A percentile compares a stretch with the other conserved stretches of the same genome.
These are phyloP conservation scores for Monilinia fructicola DNA, from an alignment of 2,329 filamentous ascomycete genomes.

Conservation along the genomic window DNA sequence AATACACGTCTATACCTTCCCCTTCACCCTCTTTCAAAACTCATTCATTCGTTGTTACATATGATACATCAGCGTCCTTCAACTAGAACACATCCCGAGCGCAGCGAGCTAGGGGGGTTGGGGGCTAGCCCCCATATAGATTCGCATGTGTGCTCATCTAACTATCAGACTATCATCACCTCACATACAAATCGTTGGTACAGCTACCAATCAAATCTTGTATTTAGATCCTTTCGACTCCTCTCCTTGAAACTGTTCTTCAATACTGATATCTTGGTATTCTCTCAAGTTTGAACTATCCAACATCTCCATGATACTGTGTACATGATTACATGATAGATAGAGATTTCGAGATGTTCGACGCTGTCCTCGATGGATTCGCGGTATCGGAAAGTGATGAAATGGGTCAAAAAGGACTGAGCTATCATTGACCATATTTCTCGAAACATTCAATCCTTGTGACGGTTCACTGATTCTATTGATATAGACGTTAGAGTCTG, in stretches of 20 bases:
- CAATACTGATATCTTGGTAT: no score
- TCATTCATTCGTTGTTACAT: no score
- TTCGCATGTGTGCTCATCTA: no score
- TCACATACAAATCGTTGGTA: neutral
- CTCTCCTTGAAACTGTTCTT: neutral
- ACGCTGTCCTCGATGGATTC: neutral
- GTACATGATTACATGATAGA: neutral
- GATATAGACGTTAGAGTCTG: neutral
- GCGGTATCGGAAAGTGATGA: neutral
- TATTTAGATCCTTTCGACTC: neutral
- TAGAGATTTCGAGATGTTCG: neutral
- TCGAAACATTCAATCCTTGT: neutral
- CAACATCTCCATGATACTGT: neutral
- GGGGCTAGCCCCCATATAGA: no score
- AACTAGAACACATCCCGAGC: no score
- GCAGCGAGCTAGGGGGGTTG: no score
- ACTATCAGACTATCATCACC: no score
- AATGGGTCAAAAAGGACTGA: neutral
- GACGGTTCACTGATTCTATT: neutral
- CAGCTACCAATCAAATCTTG: no score
- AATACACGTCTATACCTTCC: no score
- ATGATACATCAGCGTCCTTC: no score
- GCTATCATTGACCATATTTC: no score
- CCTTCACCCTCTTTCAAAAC: no score
- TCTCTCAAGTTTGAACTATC: neutral